phyloP scores from a whole-genome alignment of 768 basidiomycete genomes.

The Cubamyces sp. region DNA sequence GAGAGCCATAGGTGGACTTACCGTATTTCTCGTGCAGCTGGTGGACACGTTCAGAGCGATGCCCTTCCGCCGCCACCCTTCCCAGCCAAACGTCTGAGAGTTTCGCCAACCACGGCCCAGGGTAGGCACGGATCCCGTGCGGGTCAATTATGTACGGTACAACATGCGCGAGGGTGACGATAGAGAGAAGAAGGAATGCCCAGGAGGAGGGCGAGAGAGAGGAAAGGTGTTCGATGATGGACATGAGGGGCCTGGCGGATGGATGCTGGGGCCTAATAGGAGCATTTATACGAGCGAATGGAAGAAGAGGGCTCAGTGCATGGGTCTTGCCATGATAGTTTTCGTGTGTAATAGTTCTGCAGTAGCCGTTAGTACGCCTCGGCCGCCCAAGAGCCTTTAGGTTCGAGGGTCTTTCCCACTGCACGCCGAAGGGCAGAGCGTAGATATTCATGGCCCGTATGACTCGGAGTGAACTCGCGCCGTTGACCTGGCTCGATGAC shows the following conservation, averaged over 20 bases:
- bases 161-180: constrained; percentile 37
- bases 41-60: constrained; percentile 77
- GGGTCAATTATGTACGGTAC: constrained; percentile 60
- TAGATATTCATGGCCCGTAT: no score
- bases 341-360: neutral
- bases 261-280: neutral
- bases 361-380: neutral
- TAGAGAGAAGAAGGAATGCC: constrained; percentile 24
- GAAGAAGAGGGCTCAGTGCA: constrained; percentile 11
- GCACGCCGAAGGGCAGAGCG: no score
- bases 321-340: neutral
- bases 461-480: no score
- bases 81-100: constrained; percentile 79
- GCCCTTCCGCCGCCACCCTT: constrained; percentile 63
- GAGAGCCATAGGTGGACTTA: constrained; percentile 33
- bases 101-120: constrained; percentile 59
- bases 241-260: constrained; percentile 16
- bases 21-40: constrained; percentile 75
- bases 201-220: constrained; percentile 23
- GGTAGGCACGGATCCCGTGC: constrained; percentile 52
- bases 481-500: no score
- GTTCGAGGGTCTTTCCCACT: no score
- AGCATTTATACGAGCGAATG: constrained; percentile 3
- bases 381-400: neutral
- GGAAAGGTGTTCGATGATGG: constrained; percentile 18